Evolutionary conservation across 2,329 filamentous ascomycete genomes (phyloP), one percentile per base, ranked within the genome.

Genomic region (Aureobasidium lini): DNA sequence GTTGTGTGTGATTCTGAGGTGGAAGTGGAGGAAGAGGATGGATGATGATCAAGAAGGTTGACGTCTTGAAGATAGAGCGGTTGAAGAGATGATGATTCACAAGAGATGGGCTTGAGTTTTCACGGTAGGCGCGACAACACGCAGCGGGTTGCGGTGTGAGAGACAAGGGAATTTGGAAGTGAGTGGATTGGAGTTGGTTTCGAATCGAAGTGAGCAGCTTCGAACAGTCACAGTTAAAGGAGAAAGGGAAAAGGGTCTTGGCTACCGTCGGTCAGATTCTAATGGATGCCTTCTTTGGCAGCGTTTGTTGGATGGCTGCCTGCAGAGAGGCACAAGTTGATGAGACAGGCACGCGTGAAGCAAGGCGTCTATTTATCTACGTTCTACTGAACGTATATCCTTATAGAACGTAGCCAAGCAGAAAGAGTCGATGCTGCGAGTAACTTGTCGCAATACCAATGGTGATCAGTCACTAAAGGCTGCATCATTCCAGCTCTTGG

Each of bases 301-400:
- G 52, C 52, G 52, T 32, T 44, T 56, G 52, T 42, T 56, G 39
- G 11, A 56, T 56, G 52, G 52, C 52, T 56, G 52, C 52, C 52
- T 56, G 50, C 40, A 36, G 40, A 44, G 52, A 36, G 48, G 48
- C 48, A 50, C 48, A 50, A 31, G 36, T 13, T 15, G 37, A 40
- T 40, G 11, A 29, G 52, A 40, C 40, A 56, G 40, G 40, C 40
- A 36, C 52, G 40, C 39, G 31, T 46, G 39, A 34, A 34, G 28
- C 16, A n/a, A 37, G 11, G 23, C 23, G 23, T 23, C 23, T 23
- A 23, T 23, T 23, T 23, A 23, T 23, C 23, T 23, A 23, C 23
- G 4, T 3, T 23, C 2, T 23, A 23, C 23, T 23, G 23, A 23
- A 23, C 23, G 23, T 23, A 23, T 23, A 3, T 23, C 23, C 2